Percentiles rank a stretch among this genome's conserved stretches.
Conservation (phyloP, 2,329 filamentous ascomycete species). For the Penicillium sp. region DNA sequence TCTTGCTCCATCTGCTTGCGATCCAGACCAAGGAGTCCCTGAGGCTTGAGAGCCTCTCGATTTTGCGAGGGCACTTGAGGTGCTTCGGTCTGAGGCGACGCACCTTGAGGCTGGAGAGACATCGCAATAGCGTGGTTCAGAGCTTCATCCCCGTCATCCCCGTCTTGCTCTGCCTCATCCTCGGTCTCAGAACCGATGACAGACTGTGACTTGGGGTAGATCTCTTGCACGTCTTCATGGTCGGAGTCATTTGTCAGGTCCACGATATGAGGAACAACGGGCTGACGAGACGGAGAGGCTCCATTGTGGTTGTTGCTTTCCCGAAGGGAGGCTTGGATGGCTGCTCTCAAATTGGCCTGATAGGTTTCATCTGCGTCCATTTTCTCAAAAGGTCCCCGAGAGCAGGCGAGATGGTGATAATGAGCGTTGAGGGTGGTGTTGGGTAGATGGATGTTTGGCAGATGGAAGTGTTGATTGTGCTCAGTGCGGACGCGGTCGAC, state of each 20-base stretch:
- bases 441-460: too few relatives aligned
- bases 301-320: neutral
- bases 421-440: too few relatives aligned
- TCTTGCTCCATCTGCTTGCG: slow-evolving; percentile 83
- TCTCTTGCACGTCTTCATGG: slow-evolving; percentile 23
- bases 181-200: slow-evolving; percentile 27
- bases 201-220: slow-evolving; percentile 30
- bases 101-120: slow-evolving; percentile 15
- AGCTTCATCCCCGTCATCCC: slow-evolving; percentile 33
- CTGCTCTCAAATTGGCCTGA: slow-evolving; percentile 2
- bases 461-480: too few relatives aligned
- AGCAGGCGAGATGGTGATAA: too few relatives aligned
- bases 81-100: neutral
- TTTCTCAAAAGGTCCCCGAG: neutral
- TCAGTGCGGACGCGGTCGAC: too few relatives aligned
- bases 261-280: slow-evolving; percentile 17
- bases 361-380: slow-evolving; percentile 3
- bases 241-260: slow-evolving; percentile 37
- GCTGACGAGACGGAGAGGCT: neutral
- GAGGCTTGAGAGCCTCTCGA: slow-evolving; percentile 1
- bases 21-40: slow-evolving; percentile 58
- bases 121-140: slow-evolving; percentile 36
- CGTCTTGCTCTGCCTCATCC: slow-evolving; percentile 11
- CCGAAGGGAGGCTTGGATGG: slow-evolving; percentile 7
- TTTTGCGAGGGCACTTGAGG: neutral